A percentile compares a stretch with the other conserved stretches of the same genome.
Conservation (phyloP, 768 basidiomycete genomes). For the Kwoniella sp. region DNA sequence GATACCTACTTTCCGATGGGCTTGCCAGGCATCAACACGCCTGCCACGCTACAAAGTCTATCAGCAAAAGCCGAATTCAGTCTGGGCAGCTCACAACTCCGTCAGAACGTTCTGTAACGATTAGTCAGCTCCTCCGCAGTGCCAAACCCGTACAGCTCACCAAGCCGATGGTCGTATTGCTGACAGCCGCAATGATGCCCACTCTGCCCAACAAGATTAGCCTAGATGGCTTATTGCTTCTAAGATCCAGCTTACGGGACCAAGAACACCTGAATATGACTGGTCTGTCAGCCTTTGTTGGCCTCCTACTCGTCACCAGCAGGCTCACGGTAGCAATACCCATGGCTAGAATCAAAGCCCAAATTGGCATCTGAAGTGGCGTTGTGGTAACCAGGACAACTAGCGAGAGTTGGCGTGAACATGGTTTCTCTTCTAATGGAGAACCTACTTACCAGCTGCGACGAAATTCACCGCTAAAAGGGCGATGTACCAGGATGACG, state of each 20-base stretch:
- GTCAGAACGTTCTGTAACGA: slow-evolving; percentile 48
- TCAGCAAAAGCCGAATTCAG: background rate
- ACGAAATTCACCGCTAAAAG: slow-evolving; percentile 41
- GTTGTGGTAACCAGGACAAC: slow-evolving; percentile 45
- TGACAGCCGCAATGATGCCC: slow-evolving; percentile 48
- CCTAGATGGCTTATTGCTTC: background rate
- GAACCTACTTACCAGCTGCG: slow-evolving; percentile 40
- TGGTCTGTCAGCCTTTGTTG: background rate
- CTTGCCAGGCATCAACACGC: slow-evolving; percentile 48
- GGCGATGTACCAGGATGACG: slow-evolving; percentile 45
- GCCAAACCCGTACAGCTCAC: slow-evolving; percentile 15
- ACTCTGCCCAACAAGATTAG: slow-evolving; percentile 21
- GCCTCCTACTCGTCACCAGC: background rate
- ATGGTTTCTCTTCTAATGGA: no score
- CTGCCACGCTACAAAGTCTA: slow-evolving; percentile 39
- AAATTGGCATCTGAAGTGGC: slow-evolving; percentile 49
- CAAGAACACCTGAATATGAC: slow-evolving; percentile 34
- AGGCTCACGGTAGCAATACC: slow-evolving; percentile 42
- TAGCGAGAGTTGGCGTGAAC: no score
- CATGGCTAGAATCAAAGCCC: slow-evolving; percentile 46
- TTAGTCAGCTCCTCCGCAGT: slow-evolving; percentile 4
- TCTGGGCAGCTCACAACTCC: slow-evolving; percentile 42
- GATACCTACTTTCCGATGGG: slow-evolving; percentile 48
- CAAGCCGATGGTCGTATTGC: slow-evolving; percentile 49
- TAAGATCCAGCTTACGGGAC: slow-evolving; percentile 29